A percentile compares a stretch with the other conserved stretches of the same genome.
Evolutionary conservation across 441 rosid species (phyloP).

Genomic region (Gossypium trilobum): DNA sequence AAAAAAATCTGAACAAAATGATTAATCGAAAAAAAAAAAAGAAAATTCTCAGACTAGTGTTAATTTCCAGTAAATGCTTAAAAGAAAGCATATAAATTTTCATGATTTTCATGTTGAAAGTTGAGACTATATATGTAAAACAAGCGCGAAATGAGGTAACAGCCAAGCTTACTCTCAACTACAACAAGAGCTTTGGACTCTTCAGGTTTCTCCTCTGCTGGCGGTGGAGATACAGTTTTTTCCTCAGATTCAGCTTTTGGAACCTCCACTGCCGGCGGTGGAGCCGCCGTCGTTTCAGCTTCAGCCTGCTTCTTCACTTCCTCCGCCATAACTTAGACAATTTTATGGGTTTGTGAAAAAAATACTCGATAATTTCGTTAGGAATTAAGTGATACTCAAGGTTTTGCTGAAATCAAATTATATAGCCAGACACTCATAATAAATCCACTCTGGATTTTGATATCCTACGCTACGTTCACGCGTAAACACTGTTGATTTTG

Average conservation of each 20-base stretch:
- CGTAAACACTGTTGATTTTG: background rate
- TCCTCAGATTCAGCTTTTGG: conserved; percentile 17
- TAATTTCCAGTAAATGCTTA: background rate
- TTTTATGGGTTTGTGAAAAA: background rate
- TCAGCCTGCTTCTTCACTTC: conserved; percentile 27
- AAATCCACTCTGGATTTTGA: background rate
- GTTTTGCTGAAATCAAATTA: background rate
- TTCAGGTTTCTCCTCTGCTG: conserved; percentile 25
- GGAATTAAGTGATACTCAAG: background rate
- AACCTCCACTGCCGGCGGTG: conserved; percentile 23
- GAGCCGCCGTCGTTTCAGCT: conserved; percentile 18
- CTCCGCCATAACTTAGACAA: conserved; percentile 24
- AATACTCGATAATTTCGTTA: background rate
- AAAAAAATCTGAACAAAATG: background rate
- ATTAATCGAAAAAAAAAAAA: background rate
- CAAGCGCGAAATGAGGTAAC: background rate
- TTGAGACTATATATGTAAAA: background rate
- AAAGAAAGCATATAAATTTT: background rate
- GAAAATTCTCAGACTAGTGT: background rate
- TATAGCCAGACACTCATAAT: background rate
- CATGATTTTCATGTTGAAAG: background rate
- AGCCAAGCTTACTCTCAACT: conserved; percentile 37
- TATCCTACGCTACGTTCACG: background rate
- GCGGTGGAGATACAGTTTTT: conserved; percentile 20
- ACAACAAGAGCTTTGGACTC: conserved; percentile 51